phyloP scores from a whole-genome alignment of 441 rosid species.

The Aquilaria agallochum region DNA sequence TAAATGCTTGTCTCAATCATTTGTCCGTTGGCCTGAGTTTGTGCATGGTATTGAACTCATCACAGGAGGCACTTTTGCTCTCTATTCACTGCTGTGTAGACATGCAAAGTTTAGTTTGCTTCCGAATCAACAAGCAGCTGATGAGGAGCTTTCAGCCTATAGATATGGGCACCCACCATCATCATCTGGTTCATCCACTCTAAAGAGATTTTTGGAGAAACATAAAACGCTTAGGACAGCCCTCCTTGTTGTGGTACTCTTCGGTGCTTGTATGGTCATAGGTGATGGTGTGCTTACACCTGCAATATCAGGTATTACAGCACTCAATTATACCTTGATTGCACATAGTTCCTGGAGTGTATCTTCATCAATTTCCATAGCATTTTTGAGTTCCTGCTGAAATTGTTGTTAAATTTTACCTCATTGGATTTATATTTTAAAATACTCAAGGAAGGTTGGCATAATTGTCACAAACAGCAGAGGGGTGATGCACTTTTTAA shows the following conservation, averaged over 20 bases:
- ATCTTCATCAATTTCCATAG: background rate
- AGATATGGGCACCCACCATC: too few species aligned
- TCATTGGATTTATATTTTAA: too few species aligned
- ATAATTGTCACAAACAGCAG: background rate
- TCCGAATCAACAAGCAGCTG: too few species aligned
- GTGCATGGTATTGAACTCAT: background rate
- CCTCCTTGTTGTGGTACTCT: conserved; percentile 26
- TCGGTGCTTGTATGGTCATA: conserved; percentile 38
- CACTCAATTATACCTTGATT: background rate
- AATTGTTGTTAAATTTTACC: too few species aligned
- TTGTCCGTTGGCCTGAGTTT: background rate
- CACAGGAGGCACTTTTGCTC: conserved; percentile 37
- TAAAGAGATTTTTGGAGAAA: conserved; percentile 17
- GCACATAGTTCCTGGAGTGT: background rate
- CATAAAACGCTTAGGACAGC: conserved; percentile 11
- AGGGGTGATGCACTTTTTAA: conserved; percentile 4
- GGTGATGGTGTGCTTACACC: conserved; percentile 39
- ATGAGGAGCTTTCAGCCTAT: too few species aligned
- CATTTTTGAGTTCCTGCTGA: conserved; percentile 29
- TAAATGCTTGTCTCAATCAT: background rate
- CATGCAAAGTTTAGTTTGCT: conserved; percentile 19
- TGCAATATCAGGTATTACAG: conserved; percentile 30
- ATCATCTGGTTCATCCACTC: too few species aligned
- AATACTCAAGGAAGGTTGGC: too few species aligned
- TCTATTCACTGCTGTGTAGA: conserved; percentile 34